phyloP scores from a whole-genome alignment of 1,139 yeast genomes.

The Martiniozyma asiatica region DNA sequence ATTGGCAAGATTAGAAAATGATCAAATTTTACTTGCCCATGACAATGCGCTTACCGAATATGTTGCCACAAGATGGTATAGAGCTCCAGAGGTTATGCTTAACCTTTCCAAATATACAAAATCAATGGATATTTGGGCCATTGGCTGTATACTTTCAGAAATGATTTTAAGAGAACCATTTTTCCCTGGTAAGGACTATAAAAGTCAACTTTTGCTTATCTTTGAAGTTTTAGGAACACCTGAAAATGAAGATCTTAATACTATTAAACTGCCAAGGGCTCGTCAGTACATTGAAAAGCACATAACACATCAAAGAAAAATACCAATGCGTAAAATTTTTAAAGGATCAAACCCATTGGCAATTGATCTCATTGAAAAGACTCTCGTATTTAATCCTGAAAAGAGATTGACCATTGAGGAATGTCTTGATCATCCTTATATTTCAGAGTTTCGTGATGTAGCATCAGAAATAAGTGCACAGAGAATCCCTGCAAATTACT shows the following conservation, averaged over 20 bases:
- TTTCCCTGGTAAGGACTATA: constrained; percentile 91
- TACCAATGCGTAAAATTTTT: constrained; percentile 42
- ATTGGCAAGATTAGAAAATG: constrained; percentile 47
- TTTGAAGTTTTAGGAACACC: constrained; percentile 91
- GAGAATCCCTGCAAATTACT: constrained; percentile 66
- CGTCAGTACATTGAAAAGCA: constrained; percentile 76
- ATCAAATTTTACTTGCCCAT: constrained; percentile 22
- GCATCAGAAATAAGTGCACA: constrained; percentile 71
- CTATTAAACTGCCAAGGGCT: constrained; percentile 75
- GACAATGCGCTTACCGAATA: constrained; percentile 79
- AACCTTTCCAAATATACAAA: constrained; percentile 88
- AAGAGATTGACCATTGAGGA: constrained; percentile 70
- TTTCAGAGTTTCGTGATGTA: constrained; percentile 69
- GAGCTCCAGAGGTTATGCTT: constrained; percentile 96
- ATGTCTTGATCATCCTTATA: constrained; percentile 75
- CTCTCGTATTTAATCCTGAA: constrained; percentile 71
- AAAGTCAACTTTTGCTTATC: constrained; percentile 76
- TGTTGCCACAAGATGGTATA: constrained; percentile 95
- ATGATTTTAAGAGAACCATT: constrained; percentile 78
- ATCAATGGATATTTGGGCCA: constrained; percentile 95
- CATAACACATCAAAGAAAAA: constrained; percentile 51
- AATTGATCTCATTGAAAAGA: constrained; percentile 59
- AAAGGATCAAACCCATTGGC: constrained; percentile 49
- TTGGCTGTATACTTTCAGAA: constrained; percentile 92
- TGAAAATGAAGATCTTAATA: constrained; percentile 62